Evolutionary conservation across 371 early-diverging fungal species (phyloP), one percentile per base, ranked within the genome.

Genomic region (Catenaria anguillulae): DNA sequence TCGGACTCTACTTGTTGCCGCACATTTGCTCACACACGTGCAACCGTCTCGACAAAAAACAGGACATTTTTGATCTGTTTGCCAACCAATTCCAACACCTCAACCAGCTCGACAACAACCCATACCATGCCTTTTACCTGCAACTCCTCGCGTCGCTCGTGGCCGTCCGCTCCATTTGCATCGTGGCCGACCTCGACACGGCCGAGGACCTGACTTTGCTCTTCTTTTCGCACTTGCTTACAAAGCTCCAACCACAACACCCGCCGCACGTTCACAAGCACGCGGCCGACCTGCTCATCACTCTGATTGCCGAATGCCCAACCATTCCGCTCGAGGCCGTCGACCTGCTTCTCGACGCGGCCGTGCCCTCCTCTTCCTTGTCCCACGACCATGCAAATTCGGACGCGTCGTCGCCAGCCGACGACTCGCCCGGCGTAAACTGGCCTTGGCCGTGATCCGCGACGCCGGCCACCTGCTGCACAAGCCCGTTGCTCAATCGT

Each of bases 91-190:
- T 96, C 21, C 70, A 75, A 60, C 69, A 77, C 56, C 68, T 93
- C n/a, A 70, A 70, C 31, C 75, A 84, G 56, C 62, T 75, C 10
- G 65, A 74, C 35, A 17, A 5, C 10, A 69, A 78, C 55, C 74
- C 84, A 24, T 82, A 86, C 67, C 89, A 82, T 65, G 70, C 73
- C 36, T 72, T 78, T 58, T 82, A 88, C 62, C 87, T 81, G 63
- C 89, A 92, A 63, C 78, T 93, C 21, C 78, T 97, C 46, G 91
- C 91, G 65, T 87, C 85, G 59, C 77, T 95, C 34, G 81, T 90
- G 0, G 86, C 82, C 1, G 88, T 92, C 40, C 90, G 86, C 68
- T 85, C 84, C 48, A 80, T 91, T 54, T 75, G 88, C 4, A 72
- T 94, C 37, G 76, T 92, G 21, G 75, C 84, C 0, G 84, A 88